Evolutionary conservation across 257 asterid species (phyloP), one percentile per base, ranked within the genome.

Genomic region (Solanum pinnatisectum): DNA sequence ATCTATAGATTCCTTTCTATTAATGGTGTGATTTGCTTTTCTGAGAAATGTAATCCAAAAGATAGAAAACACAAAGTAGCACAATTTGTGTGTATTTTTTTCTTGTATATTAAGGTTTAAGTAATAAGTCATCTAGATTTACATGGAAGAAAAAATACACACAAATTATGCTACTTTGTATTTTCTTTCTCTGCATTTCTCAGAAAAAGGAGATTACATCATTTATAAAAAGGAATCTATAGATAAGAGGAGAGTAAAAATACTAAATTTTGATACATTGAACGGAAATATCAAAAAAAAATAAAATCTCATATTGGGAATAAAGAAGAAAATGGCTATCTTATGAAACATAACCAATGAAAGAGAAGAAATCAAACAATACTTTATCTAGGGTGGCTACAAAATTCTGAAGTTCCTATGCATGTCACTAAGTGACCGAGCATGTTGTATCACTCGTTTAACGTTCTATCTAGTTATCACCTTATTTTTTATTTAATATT

Each of bases 381-480:
- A 5, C 1, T 52, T 52, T 49, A 5, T 52, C 9, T 6, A 52
- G 63, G 23, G 63, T 16, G 23, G 9, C 86, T 96, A 98, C 95
- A 88, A 91, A 87, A 95, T 91, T 91, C 93, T 52, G 88, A 90
- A 94, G 83, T 92, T 94, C 73, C 89, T 95, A 59, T 95, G 98
- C 89, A 87, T 95, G 88, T 89, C 96, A 74, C 44, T 95, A 84
- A 92, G 94, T 42, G 93, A 93, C 93, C 79, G 94, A 36, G 94
- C 22, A 49, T 90, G 88, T 91, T 16, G 99, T 96, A 92, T 56
- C 88, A 18, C 87, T 42, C 39, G 22, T 22, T 85, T 15, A 12
- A 49, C 35, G 59, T 52, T 52, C 4, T 52, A 52, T 16, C 25
- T 59, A 20, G 25, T 8, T 59, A 59, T 59, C 12, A 59, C 1